phyloP scores from a whole-genome alignment of 805 yeast species.

The Candida tammaniensis region DNA sequence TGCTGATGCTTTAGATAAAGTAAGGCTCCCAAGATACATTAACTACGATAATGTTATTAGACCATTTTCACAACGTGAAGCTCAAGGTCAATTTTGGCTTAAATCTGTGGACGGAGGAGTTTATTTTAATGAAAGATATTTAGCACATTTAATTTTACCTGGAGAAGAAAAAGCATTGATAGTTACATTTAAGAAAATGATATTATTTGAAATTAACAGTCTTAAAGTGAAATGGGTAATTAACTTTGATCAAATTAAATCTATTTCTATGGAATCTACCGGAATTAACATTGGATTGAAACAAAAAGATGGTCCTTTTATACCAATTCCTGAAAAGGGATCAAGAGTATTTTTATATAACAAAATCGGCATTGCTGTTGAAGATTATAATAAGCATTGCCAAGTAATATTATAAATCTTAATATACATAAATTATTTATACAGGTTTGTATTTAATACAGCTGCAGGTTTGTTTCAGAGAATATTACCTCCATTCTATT shows the following conservation, averaged over 20 bases:
- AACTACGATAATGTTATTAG: slow-evolving; percentile 69
- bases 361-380: slow-evolving; percentile 77
- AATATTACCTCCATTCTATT: no score
- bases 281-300: slow-evolving; percentile 72
- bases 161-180: slow-evolving; percentile 77
- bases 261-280: slow-evolving; percentile 72
- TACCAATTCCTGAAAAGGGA: slow-evolving; percentile 70
- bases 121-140: slow-evolving; percentile 66
- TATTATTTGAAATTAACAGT: slow-evolving; percentile 62
- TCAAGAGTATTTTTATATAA: slow-evolving; percentile 66
- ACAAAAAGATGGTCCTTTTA: slow-evolving; percentile 54
- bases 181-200: slow-evolving; percentile 67
- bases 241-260: slow-evolving; percentile 57
- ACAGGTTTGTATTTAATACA: neutral
- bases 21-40: slow-evolving; percentile 78
- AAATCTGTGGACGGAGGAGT: slow-evolving; percentile 81
- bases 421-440: slow-evolving; percentile 1
- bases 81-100: slow-evolving; percentile 94
- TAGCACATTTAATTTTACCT: slow-evolving; percentile 82
- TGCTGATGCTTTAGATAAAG: slow-evolving; percentile 69
- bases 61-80: slow-evolving; percentile 74
- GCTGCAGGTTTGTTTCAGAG: no score
- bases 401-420: slow-evolving; percentile 37
- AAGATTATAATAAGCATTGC: slow-evolving; percentile 69
- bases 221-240: slow-evolving; percentile 72